Conservation (phyloP, 2,329 filamentous ascomycete genomes). For the Claviceps capensis region DNA sequence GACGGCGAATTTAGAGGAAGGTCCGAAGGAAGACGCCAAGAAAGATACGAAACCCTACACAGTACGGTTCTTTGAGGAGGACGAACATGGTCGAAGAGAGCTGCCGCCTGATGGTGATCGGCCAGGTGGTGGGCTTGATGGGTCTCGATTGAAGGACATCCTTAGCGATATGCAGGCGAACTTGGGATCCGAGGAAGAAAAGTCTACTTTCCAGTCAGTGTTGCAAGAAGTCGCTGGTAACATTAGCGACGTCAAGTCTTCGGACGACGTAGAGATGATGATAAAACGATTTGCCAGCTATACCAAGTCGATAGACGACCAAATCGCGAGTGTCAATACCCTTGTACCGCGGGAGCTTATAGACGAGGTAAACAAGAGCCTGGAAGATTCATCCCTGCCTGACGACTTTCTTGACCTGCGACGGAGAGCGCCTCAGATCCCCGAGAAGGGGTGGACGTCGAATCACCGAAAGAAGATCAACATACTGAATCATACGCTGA, state of each 20-base stretch:
- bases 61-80: slow-evolving; percentile 37
- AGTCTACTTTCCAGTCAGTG: slow-evolving; percentile 21
- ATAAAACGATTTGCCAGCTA: slow-evolving; percentile 21
- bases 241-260: slow-evolving; percentile 18
- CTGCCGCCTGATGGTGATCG: slow-evolving; percentile 23
- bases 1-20: not conserved
- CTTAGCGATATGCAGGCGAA: slow-evolving; percentile 25
- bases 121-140: slow-evolving; percentile 24
- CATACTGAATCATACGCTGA: slow-evolving; percentile 21
- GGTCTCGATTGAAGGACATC: slow-evolving; percentile 21
- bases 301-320: slow-evolving; percentile 20
- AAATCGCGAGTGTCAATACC: slow-evolving; percentile 19
- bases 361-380: slow-evolving; percentile 18
- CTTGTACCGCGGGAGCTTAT: slow-evolving; percentile 18
- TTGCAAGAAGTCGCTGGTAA: slow-evolving; percentile 18
- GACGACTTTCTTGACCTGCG: slow-evolving; percentile 13
- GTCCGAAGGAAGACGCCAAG: slow-evolving; percentile 7
- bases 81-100: slow-evolving; percentile 21
- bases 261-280: slow-evolving; percentile 21
- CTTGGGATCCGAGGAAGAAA: slow-evolving; percentile 22
- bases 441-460: slow-evolving; percentile 21
- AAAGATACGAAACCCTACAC: slow-evolving; percentile 13
- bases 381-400: slow-evolving; percentile 13
- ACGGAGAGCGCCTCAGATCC: slow-evolving; percentile 19
- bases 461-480: slow-evolving; percentile 25